A percentile compares a stretch with the other conserved stretches of the same genome.
Conservation (phyloP, 2,329 filamentous ascomycete genomes). For the Botryotinia calthae region DNA sequence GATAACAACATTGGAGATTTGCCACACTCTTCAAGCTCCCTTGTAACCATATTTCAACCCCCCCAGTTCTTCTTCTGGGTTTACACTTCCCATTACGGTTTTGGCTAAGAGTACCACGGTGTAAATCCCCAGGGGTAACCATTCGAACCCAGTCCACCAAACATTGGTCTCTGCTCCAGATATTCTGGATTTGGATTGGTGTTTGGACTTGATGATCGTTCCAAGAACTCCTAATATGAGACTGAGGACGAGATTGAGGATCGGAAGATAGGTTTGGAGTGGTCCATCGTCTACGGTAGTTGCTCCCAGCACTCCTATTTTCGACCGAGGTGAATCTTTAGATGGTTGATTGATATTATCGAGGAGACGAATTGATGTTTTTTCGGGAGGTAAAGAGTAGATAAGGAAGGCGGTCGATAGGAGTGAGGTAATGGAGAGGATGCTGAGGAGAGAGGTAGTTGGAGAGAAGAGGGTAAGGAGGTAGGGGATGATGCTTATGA, state of each 20-base stretch:
- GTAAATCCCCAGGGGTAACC: conserved; percentile 58
- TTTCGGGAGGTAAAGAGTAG: conserved; percentile 51
- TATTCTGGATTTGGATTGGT: conserved; percentile 23
- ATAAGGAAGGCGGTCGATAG: conserved; percentile 61
- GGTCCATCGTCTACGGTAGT: conserved; percentile 41
- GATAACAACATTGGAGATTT: background rate
- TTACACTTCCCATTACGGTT: conserved; percentile 64
- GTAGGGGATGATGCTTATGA: conserved; percentile 56
- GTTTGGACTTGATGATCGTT: conserved; percentile 30
- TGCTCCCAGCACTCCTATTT: background rate
- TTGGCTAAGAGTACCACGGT: conserved; percentile 60
- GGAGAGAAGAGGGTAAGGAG: conserved; percentile 46
- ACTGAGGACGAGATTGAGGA: conserved; percentile 58
- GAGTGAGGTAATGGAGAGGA: conserved; percentile 63
- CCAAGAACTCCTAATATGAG: conserved; percentile 48
- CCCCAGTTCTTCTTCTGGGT: conserved; percentile 61
- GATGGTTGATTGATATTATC: conserved; percentile 40
- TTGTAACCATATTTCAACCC: conserved; percentile 65
- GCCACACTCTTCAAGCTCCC: conserved; percentile 50
- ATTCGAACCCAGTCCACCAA: conserved; percentile 46
- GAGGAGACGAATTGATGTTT: conserved; percentile 52
- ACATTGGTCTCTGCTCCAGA: conserved; percentile 26
- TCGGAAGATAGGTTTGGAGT: conserved; percentile 57
- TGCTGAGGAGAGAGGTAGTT: conserved; percentile 40
- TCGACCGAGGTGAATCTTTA: background rate